phyloP scores from a whole-genome alignment of 305 asterid genomes.

The Fraxinus floribunda region DNA sequence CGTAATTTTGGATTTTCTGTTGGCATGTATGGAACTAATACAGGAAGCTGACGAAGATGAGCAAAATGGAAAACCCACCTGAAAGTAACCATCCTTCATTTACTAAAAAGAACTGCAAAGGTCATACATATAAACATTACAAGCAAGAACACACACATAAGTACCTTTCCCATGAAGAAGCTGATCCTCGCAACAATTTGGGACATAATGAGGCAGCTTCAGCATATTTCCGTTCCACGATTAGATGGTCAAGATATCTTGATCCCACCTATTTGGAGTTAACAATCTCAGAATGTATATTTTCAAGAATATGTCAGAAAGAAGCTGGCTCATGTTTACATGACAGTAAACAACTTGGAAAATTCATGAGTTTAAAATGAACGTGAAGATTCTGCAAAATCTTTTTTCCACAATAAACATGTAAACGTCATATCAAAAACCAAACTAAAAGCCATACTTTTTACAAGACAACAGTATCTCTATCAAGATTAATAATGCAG shows the following conservation, averaged over 20 bases:
- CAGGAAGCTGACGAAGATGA: conserved; percentile 96
- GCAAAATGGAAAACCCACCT: conserved; percentile 99
- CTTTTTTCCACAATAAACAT: neutral
- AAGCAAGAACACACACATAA: neutral
- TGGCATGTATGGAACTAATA: conserved; percentile 89
- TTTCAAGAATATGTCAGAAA: conserved; percentile 13
- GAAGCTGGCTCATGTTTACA: conserved; percentile 11
- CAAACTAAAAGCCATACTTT: conserved; percentile 6
- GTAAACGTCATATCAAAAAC: conserved; percentile 5
- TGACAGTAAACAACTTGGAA: neutral
- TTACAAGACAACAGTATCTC: conserved; percentile 7
- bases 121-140: neutral
- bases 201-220: conserved; percentile 97
- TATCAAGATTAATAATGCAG: conserved; percentile 5
- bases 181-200: conserved; percentile 84
- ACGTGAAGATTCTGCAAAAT: conserved; percentile 15
- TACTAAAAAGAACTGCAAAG: conserved; percentile 13
- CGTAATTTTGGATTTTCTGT: conserved; percentile 92
- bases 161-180: conserved; percentile 99
- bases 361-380: neutral
- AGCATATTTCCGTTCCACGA: conserved; percentile 88
- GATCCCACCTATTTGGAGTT: conserved; percentile 72
- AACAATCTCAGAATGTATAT: conserved; percentile 20
- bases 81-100: conserved; percentile 29
- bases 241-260: conserved; percentile 89